These are phyloP conservation scores for Oryza rufipogon DNA, from an alignment of 176 grass and related monocot genomes.

Conservation along the genomic window DNA sequence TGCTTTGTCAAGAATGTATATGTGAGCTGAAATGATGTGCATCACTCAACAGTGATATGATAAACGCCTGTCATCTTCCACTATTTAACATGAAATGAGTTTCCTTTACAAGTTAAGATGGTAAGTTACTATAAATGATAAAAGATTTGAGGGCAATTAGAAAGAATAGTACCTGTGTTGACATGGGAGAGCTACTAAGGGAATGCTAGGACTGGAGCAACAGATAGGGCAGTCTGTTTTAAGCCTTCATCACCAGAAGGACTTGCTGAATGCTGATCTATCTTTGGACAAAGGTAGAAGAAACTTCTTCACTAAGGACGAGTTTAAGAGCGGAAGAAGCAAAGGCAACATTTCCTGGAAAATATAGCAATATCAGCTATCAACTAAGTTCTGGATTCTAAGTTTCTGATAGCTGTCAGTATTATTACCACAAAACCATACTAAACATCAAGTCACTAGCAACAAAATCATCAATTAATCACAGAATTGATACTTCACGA, in stretches of 20 bases:
- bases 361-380: not conserved
- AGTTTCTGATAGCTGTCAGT: not conserved
- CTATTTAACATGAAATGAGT: not conserved
- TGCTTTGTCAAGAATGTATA: slow-evolving; percentile 14
- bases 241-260: slow-evolving; percentile 57
- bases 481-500: not conserved
- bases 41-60: not conserved
- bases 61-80: not conserved
- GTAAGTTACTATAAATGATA: not conserved
- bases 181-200: slow-evolving; percentile 84
- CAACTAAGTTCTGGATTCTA: not conserved
- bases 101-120: not conserved
- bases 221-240: slow-evolving; percentile 74
- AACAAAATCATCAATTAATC: not conserved
- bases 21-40: not conserved
- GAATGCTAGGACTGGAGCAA: slow-evolving; percentile 72
- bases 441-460: not conserved
- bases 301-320: slow-evolving; percentile 80
- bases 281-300: slow-evolving; percentile 94
- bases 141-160: slow-evolving; percentile 3
- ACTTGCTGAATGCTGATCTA: slow-evolving; percentile 54
- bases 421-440: not conserved
- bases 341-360: slow-evolving; percentile 98
- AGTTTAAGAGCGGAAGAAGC: slow-evolving; percentile 92
- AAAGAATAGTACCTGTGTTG: slow-evolving; percentile 67